phyloP scores from a whole-genome alignment of 1,284 basidiomycete species.

The Agroathelia rolfsii region DNA sequence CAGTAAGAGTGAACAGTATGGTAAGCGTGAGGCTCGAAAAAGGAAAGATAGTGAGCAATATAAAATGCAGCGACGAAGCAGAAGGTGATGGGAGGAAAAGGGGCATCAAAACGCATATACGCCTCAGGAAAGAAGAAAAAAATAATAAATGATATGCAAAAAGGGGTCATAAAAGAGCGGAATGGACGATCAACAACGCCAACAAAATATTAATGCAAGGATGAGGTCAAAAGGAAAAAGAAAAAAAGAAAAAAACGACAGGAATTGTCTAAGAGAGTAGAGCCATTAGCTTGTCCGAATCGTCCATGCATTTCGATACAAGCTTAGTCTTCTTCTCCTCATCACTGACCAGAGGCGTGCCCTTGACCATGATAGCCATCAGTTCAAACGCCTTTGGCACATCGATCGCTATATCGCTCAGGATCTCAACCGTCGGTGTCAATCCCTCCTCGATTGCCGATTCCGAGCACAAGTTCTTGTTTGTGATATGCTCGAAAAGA shows the following conservation, averaged over 20 bases:
- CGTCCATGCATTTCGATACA: conserved; percentile 48
- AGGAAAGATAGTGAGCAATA: conserved; percentile 9
- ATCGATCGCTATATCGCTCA: conserved; percentile 85
- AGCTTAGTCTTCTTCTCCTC: conserved; percentile 46
- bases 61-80: conserved; percentile 9
- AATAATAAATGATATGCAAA: not conserved
- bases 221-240: conserved; percentile 11
- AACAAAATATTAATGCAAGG: conserved; percentile 13
- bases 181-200: conserved; percentile 1
- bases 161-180: not conserved
- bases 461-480: conserved; percentile 43
- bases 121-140: conserved; percentile 11
- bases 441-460: conserved; percentile 64
- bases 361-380: conserved; percentile 67
- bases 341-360: conserved; percentile 48
- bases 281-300: conserved; percentile 42
- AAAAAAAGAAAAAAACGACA: conserved; percentile 7
- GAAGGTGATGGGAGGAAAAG: conserved; percentile 9
- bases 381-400: conserved; percentile 78
- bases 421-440: conserved; percentile 53
- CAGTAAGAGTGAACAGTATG: conserved; percentile 5
- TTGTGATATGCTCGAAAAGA: conserved; percentile 49
- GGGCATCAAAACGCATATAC: conserved; percentile 5
- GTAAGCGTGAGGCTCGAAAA: conserved; percentile 4
- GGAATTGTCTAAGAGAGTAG: conserved; percentile 39